These are phyloP conservation scores for Trypanosoma scelopori DNA, from an alignment of 208 protist genomes.

Conservation along the genomic window DNA sequence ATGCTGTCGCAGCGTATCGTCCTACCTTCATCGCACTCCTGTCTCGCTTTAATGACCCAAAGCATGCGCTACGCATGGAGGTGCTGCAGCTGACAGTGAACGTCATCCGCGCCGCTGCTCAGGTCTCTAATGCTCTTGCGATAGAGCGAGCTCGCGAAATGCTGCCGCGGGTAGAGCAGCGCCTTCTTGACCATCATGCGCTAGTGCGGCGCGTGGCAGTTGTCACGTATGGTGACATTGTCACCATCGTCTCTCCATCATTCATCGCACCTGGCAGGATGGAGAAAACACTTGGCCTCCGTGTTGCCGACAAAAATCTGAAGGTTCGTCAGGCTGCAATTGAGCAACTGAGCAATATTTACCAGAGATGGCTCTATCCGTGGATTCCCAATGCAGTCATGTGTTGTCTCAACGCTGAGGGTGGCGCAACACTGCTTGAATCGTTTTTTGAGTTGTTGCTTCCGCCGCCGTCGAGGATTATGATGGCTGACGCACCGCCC, in stretches of 20 bases:
- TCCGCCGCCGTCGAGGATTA: slow-evolving; percentile 28
- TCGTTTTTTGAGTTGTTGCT: slow-evolving; percentile 48
- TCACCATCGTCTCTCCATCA: slow-evolving; percentile 25
- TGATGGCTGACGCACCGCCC: neutral
- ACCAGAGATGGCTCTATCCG: slow-evolving; percentile 34
- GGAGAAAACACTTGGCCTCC: slow-evolving; percentile 47
- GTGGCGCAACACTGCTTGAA: slow-evolving; percentile 35
- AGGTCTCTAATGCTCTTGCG: slow-evolving; percentile 20
- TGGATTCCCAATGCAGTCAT: slow-evolving; percentile 73
- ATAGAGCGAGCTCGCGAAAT: slow-evolving; percentile 33
- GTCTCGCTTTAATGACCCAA: slow-evolving; percentile 41
- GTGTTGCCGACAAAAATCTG: slow-evolving; percentile 59
- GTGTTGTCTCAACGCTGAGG: slow-evolving; percentile 46
- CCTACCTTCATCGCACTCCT: slow-evolving; percentile 32
- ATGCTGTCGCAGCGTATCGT: slow-evolving; percentile 34
- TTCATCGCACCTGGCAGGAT: slow-evolving; percentile 27
- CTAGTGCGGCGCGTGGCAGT: slow-evolving; percentile 58
- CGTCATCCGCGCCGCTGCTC: slow-evolving; percentile 23
- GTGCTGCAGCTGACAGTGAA: slow-evolving; percentile 29
- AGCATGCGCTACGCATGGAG: slow-evolving; percentile 56
- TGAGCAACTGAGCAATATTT: slow-evolving; percentile 49
- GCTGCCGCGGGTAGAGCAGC: slow-evolving; percentile 32
- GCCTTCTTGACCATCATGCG: slow-evolving; percentile 49
- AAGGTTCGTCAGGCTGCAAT: slow-evolving; percentile 59
- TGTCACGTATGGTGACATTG: slow-evolving; percentile 34